Base-by-base conservation (phyloP, 2,329 filamentous ascomycete genomes). In the Talaromyces funiculosus region DNA sequence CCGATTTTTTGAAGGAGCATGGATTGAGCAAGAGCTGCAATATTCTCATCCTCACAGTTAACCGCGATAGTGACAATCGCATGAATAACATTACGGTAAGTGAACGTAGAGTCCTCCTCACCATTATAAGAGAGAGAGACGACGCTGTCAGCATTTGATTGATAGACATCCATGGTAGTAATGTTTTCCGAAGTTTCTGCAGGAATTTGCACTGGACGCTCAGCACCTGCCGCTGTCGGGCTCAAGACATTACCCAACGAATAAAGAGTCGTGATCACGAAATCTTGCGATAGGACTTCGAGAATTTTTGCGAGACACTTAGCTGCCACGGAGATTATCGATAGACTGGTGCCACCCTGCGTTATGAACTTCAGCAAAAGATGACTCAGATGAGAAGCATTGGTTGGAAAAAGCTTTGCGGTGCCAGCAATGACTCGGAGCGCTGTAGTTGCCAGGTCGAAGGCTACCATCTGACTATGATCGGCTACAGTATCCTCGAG, bases 1-100 rank as follows among this genome's bases (percentile, higher is more conserved):
- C 89, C 87, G 61, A 97, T 84, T 74, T 99, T 97, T 71, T 99
- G 94, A n/a, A 96, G 78, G 24, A 99, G 84, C 87, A 99, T 97
- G 0, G 92, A 95, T 67, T 97, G 89, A 2, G 92, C 93, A 57
- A 99, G 80, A 4, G 92, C 92, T 6, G 89, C 94, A 58, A 99
- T 96, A 76, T 97, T 96, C 62, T 91, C 87, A 68, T 99, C 92
- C 53, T 88, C 84, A 71, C 88, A 92, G 61, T 85, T 87, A 22
- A 83, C 85, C 0, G 94, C 91, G 71, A 99, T 90, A n/a, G 87
- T 87, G 61, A 95, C 93, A 63, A 99, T 93, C 0, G 93, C 91
- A 70, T 95, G 88, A n/a, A 97, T 86, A n/a, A 97, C 89, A 64
- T 93, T 95, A 37, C 86, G 85, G 71, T 95, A 92, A 0, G 92